Evolutionary conservation across 306 rosid genomes (phyloP).

Genomic region (Heteromeles arbutifolia): DNA sequence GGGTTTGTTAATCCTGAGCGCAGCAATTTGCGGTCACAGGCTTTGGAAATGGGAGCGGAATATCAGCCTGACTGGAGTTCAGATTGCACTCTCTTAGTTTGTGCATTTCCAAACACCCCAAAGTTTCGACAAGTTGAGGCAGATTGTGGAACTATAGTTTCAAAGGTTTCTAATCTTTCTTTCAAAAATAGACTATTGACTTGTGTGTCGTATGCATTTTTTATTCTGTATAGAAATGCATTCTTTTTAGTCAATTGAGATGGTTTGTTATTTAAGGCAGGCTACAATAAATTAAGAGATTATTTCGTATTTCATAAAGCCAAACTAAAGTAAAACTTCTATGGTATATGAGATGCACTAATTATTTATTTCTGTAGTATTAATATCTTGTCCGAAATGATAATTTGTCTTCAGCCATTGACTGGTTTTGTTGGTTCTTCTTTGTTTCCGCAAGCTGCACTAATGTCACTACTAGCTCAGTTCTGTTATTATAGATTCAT

Average conservation of each 20-base stretch:
- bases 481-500: background rate
- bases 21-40: conserved; percentile 66
- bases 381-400: background rate
- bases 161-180: conserved; percentile 43
- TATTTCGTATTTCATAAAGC: background rate
- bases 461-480: background rate
- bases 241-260: background rate
- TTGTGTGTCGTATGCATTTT: background rate
- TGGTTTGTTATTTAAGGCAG: background rate
- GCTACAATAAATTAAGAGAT: background rate
- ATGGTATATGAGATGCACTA: background rate
- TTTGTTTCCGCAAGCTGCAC: background rate
- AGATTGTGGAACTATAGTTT: conserved; percentile 79
- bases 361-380: background rate
- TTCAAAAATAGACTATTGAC: background rate
- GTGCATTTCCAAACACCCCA: conserved; percentile 88
- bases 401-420: background rate
- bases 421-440: background rate
- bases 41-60: conserved; percentile 94
- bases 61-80: conserved; percentile 85
- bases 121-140: conserved; percentile 90
- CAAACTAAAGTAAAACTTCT: background rate
- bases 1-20: conserved; percentile 97
- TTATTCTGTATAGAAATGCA: background rate
- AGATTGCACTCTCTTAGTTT: conserved; percentile 74